Evolutionary conservation across 345 rosid species (phyloP).

Genomic region (Pugionium cornutum): DNA sequence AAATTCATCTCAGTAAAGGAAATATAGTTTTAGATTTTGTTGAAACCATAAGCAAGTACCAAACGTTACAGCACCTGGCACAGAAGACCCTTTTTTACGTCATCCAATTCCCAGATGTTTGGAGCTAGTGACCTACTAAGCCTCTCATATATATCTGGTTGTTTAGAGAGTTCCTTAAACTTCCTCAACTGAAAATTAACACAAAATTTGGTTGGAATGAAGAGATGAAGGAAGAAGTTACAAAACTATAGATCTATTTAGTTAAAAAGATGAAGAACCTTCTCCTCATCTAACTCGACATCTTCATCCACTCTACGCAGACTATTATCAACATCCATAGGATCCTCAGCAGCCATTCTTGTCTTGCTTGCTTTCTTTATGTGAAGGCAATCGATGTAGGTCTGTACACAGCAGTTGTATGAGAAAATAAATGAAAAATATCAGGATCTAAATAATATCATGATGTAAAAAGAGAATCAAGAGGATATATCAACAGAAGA

Average conservation of each 20-base stretch:
- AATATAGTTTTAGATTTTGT: background rate
- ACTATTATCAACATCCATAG: slow-evolving; percentile 71
- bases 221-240: slow-evolving; percentile 11
- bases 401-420: slow-evolving; percentile 45
- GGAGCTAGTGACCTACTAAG: slow-evolving; percentile 87
- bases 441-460: background rate
- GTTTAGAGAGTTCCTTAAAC: slow-evolving; percentile 65
- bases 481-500: slow-evolving; percentile 8
- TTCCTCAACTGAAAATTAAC: slow-evolving; percentile 56
- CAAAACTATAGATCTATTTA: background rate
- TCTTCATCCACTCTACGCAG: slow-evolving; percentile 64
- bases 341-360: slow-evolving; percentile 74
- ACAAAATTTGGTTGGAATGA: background rate
- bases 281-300: slow-evolving; percentile 64
- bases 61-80: slow-evolving; percentile 61
- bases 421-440: slow-evolving; percentile 19
- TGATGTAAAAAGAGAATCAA: slow-evolving; percentile 4
- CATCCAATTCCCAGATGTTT: slow-evolving; percentile 95
- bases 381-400: slow-evolving; percentile 92
- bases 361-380: slow-evolving; percentile 81
- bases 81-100: slow-evolving; percentile 89
- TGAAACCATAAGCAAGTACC: background rate
- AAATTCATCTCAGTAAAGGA: slow-evolving; percentile 26
- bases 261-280: slow-evolving; percentile 39
- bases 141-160: slow-evolving; percentile 80